Evolutionary conservation across 106 monocot genomes (phyloP).

Genomic region (Posidonia australis): DNA sequence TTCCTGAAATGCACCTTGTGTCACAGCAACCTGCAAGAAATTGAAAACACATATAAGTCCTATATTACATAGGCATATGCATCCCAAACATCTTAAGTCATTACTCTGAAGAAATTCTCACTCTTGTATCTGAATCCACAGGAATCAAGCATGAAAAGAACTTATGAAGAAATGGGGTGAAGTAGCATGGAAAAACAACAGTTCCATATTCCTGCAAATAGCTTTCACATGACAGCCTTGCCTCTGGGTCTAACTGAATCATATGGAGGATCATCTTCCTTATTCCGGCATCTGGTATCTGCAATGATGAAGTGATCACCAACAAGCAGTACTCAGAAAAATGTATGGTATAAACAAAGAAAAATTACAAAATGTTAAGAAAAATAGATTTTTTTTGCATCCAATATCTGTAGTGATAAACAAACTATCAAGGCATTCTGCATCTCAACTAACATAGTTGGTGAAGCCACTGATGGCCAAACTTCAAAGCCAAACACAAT

Average conservation of each 20-base stretch:
- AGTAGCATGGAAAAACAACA: constrained; percentile 75
- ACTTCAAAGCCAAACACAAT: no score
- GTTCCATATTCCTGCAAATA: constrained; percentile 79
- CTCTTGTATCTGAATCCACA: constrained; percentile 84
- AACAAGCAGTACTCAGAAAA: neutral
- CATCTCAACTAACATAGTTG: no score
- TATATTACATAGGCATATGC: neutral
- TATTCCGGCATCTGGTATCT: constrained; percentile 88
- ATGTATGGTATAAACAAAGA: neutral
- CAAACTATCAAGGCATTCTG: no score
- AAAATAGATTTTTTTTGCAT: neutral
- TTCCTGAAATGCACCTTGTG: constrained; percentile 60
- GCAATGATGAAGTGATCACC: constrained; percentile 8
- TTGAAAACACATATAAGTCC: neutral
- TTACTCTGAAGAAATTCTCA: constrained; percentile 14
- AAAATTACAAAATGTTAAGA: neutral
- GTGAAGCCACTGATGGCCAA: no score
- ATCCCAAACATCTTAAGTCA: neutral
- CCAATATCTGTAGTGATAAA: no score
- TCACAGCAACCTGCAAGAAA: constrained; percentile 57
- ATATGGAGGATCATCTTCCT: constrained; percentile 95
- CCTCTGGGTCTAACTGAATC: constrained; percentile 93
- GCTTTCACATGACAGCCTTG: constrained; percentile 66
- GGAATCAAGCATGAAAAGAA: constrained; percentile 89
- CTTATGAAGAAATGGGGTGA: constrained; percentile 85